Evolutionary conservation across 805 yeast genomes (phyloP), one percentile per base, ranked within the genome.

Genomic region (Metschnikowia sp.): DNA sequence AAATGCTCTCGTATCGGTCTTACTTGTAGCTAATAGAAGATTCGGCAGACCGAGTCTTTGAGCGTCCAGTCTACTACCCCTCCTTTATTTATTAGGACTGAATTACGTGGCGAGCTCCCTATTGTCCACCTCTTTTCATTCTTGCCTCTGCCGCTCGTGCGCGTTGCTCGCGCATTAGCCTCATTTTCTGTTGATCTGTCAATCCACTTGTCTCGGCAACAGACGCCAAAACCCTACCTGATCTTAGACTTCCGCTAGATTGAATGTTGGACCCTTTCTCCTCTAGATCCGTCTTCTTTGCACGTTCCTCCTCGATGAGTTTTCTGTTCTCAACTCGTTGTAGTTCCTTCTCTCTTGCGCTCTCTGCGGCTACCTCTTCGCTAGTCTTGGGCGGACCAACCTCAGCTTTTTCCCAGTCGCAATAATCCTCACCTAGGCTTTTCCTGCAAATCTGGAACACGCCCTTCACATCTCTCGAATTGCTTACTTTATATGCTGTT

Each of bases 141-240:
- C 99, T 75, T 0, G 92, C 96, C 63, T 94, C 98, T 0, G 96
- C 97, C 0, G 99, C 99, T 46, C 98, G 77, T 0, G 97, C 97
- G 45, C 98, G 75, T 60, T 91, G 91, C 59, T 94, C 99, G 50
- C 99, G 79, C 86, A 91, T 90, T 18, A 94, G 68, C 58, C 83
- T 78, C 76, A 77, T 75, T 58, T 81, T 77, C 54, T 91, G 97
- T 26, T 82, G 88, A 1, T 83, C 89, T 8, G 82, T 76, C 45
- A 92, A 70, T 0, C 90, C 83, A 38, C 78, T 75, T 45, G 83
- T 57, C 39, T 81, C 81, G 19, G 70, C 68, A 7, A 60, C 53
- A 68, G 45, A 10, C 8, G 44, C 30, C 32, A 48, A 29, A 10
- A 46, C 49, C 28, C 31, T 42, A n/a, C 44, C 47, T 15, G 64